Base-by-base conservation (phyloP, 352 stramenopile genomes). In the Globisporangium acanthophoron region DNA sequence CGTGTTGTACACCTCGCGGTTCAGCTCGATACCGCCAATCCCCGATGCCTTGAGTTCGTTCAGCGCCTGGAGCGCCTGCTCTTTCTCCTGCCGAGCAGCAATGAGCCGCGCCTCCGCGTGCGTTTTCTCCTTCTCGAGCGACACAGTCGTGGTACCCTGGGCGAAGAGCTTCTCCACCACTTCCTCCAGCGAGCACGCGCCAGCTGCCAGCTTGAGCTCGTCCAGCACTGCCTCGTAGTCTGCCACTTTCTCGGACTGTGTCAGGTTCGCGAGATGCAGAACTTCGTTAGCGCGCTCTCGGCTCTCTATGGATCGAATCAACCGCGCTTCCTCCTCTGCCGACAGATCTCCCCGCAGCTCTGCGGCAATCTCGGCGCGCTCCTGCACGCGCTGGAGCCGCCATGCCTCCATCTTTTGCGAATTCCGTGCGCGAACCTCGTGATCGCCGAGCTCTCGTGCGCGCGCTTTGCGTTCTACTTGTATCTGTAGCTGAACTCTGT, bases 41-140 rank as follows among this genome's bases (percentile, higher is more conserved):
- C 81, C 80, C 1, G 80, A 91, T 0, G 81, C 81, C 56, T 94
- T 94, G 54, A 94, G 76, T 41, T 92, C 83, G 29, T 91, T 90
- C 8, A 92, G 71, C 15, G 69, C 61, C 44, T 78, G 70, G 8
- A 88, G 18, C 2, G 72, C 72, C 24, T 83, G 62, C 40, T 90
- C 82, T 47, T 92, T 92, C 29, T 90, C 72, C 18, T 80, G 69
- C 2, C 85, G 78, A 20, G 74, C 74, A 5, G 64, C 56, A 3
- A 81, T 60, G 15, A 92, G 63, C 13, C 74, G 61, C 16, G 78
- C 68, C 50, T 94, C 84, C 13, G 76, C 75, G 46, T 82, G 66
- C 0, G 69, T 67, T 55, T 92, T 92, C 60, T 94, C 84, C 50
- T 87, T 86, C 20, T 92, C 81, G 5, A 94, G 71, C 12, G 84